Evolutionary conservation across 2,329 filamentous ascomycete species (phyloP).

Genomic region (Venturia effusa): DNA sequence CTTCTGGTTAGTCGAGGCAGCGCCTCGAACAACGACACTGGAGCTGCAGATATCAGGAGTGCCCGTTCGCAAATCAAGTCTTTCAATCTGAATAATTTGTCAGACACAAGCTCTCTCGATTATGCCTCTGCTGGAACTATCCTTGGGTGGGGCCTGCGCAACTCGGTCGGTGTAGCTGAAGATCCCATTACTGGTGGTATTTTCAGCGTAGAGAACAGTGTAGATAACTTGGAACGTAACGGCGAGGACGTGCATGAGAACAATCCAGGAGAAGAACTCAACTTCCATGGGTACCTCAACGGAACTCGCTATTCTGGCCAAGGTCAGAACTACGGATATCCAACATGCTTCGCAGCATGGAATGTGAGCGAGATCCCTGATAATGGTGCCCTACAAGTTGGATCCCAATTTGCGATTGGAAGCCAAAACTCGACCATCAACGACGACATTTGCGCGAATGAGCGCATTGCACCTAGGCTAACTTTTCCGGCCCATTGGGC

Average conservation of each 20-base stretch:
- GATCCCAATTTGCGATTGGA: constrained; percentile 35
- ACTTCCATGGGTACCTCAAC: constrained; percentile 55
- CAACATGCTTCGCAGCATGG: constrained; percentile 59
- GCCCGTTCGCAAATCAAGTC: constrained; percentile 60
- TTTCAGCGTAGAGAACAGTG: constrained; percentile 57
- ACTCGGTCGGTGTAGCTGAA: constrained; percentile 61
- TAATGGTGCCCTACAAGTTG: constrained; percentile 32
- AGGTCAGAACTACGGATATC: constrained; percentile 58
- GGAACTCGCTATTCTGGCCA: constrained; percentile 32
- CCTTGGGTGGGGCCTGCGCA: constrained; percentile 59
- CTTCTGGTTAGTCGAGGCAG: constrained; percentile 59
- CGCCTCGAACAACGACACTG: constrained; percentile 48
- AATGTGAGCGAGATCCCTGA: constrained; percentile 39
- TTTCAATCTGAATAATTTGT: constrained; percentile 38
- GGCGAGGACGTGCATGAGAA: constrained; percentile 52
- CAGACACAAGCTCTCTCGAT: constrained; percentile 29
- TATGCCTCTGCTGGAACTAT: constrained; percentile 41
- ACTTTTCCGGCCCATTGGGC: constrained; percentile 58
- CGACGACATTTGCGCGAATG: constrained; percentile 33
- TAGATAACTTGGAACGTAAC: constrained; percentile 49
- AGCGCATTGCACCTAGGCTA: constrained; percentile 37
- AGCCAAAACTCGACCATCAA: constrained; percentile 34
- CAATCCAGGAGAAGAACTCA: constrained; percentile 66
- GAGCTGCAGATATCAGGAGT: constrained; percentile 38
- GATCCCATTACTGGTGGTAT: constrained; percentile 41